Evolutionary conservation across 306 rosid species (phyloP).

Genomic region (Castanea crenata): DNA sequence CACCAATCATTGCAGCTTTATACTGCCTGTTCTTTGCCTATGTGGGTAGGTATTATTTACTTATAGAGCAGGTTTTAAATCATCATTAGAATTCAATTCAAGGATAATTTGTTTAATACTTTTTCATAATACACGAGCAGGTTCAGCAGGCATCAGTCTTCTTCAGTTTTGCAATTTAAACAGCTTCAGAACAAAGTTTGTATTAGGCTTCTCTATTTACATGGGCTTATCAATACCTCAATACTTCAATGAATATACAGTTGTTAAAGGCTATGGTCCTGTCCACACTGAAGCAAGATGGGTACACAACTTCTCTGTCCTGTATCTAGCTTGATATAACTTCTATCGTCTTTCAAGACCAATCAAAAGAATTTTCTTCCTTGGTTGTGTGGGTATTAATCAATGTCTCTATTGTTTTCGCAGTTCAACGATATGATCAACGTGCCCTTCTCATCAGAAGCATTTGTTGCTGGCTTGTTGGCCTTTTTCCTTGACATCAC

Average conservation of each 20-base stretch:
- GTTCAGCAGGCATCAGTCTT: slow-evolving; percentile 81
- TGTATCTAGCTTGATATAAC: background rate
- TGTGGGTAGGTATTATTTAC: slow-evolving; percentile 63
- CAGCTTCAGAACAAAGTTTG: slow-evolving; percentile 78
- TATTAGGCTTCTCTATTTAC: slow-evolving; percentile 81
- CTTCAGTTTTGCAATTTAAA: slow-evolving; percentile 93
- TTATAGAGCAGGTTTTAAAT: slow-evolving; percentile 2
- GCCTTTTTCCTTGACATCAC: slow-evolving; percentile 71
- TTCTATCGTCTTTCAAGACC: background rate
- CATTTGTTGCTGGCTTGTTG: slow-evolving; percentile 74
- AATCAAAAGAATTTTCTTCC: background rate
- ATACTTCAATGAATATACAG: slow-evolving; percentile 93
- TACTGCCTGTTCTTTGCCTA: slow-evolving; percentile 96
- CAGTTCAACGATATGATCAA: slow-evolving; percentile 96
- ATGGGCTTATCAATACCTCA: slow-evolving; percentile 93
- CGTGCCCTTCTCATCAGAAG: slow-evolving; percentile 79
- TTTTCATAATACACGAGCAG: slow-evolving; percentile 39
- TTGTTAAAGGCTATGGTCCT: slow-evolving; percentile 76
- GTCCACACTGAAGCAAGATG: slow-evolving; percentile 89
- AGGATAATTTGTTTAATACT: background rate
- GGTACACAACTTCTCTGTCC: slow-evolving; percentile 39
- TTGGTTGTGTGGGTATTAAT: background rate
- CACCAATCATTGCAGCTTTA: slow-evolving; percentile 80
- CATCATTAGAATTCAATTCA: background rate
- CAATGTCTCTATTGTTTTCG: background rate